phyloP scores from a whole-genome alignment of 805 yeast genomes.

The Sugiyamaella valdiviana region DNA sequence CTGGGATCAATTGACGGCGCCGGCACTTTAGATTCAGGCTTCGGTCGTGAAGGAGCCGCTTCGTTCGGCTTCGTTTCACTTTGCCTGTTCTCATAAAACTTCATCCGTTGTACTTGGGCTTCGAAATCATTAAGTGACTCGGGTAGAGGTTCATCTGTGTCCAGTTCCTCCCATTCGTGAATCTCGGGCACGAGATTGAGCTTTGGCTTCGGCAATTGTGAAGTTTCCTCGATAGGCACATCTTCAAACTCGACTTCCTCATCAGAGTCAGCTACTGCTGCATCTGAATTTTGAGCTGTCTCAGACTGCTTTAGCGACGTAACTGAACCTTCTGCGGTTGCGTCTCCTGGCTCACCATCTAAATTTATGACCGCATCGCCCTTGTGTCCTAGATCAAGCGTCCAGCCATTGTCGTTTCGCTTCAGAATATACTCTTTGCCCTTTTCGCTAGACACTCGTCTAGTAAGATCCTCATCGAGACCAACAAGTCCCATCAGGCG shows the following conservation, averaged over 20 bases:
- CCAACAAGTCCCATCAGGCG: conserved; percentile 78
- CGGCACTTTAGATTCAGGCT: background rate
- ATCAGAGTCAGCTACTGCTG: conserved; percentile 15
- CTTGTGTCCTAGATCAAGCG: conserved; percentile 51
- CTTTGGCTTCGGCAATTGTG: background rate
- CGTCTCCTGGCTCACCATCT: conserved; percentile 14
- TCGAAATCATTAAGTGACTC: conserved; percentile 23
- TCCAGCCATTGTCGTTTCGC: conserved; percentile 78
- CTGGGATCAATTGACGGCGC: background rate
- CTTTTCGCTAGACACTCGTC: conserved; percentile 69
- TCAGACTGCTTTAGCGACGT: conserved; percentile 8
- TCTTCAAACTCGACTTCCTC: conserved; percentile 67
- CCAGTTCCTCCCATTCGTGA: background rate
- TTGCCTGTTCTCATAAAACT: conserved; percentile 17
- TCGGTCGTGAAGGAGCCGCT: background rate
- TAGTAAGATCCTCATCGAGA: conserved; percentile 44
- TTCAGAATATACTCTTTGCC: conserved; percentile 69
- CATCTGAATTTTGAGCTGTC: background rate
- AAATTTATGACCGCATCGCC: conserved; percentile 18
- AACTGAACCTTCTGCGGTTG: conserved; percentile 10
- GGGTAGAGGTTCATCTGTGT: conserved; percentile 7
- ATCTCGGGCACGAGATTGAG: background rate
- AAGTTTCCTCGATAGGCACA: conserved; percentile 38
- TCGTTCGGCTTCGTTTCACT: background rate
- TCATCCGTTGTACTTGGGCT: conserved; percentile 21